Base-by-base conservation (phyloP, 2,329 filamentous ascomycete species). In the Botrytis galanthina region DNA sequence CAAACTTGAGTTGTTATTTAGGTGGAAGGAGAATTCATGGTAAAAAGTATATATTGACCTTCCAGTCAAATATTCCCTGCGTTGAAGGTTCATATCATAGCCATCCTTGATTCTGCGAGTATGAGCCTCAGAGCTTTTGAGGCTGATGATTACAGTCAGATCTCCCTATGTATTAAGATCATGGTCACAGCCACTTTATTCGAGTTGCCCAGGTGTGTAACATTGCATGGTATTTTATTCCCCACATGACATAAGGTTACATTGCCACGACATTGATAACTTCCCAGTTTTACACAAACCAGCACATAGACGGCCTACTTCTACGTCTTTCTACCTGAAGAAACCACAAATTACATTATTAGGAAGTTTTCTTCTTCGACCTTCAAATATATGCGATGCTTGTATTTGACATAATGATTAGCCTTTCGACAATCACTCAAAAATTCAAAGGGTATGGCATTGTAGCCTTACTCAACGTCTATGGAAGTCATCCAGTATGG, bases 291-390 rank as follows among this genome's bases (percentile, higher is more conserved):
- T 51, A 14, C 26, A n/a, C 4, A 4, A n/a, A 51, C 48, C 0
- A 51, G 8, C 26, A n/a, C 48, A n/a, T 51, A 7, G 22, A 26
- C 18, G 44, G 12, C 35, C 26, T 32, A 66, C 32, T 46, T 32
- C 32, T 7, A 3, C 42, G 35, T 9, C 20, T 35, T 35, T 35
- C 26, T 14, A 64, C 7, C 42, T 48, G 12, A n/a, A n/a, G n/a
- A n/a, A 18, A 5, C 29, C 26, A 62, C 6, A 8, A 42, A 1
- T 62, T 7, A 62, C 14, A 16, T n/a, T n/a, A 16, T 12, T 14
- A 8, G 0, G 4, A 14, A n/a, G 6, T 3, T 14, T n/a, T 16
- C 22, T 18, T 29, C 6, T 37, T 39, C 4, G 5, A n/a, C 8
- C 1, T 22, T 35, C 20, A 4, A 16, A 22, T 3, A 48, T 35